phyloP scores from a whole-genome alignment of 208 protist species.

The Crithidia expoeki region DNA sequence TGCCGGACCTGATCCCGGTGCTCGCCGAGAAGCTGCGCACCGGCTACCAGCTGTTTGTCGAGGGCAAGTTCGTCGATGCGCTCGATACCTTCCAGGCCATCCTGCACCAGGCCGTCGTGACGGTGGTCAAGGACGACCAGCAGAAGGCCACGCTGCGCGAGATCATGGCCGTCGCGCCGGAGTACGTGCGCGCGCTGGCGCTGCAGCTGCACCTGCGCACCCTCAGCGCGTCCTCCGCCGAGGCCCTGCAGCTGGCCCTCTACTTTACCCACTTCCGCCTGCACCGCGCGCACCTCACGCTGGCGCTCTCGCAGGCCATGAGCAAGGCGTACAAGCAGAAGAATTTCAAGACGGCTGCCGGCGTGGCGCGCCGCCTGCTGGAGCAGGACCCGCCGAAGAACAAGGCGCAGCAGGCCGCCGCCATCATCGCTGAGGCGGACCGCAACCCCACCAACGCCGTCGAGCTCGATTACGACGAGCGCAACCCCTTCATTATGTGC shows the following conservation, averaged over 20 bases:
- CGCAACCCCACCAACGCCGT: constrained; percentile 79
- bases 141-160: constrained; percentile 55
- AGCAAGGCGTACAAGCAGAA: constrained; percentile 91
- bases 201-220: constrained; percentile 84
- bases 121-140: constrained; percentile 73
- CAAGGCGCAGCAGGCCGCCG: constrained; percentile 83
- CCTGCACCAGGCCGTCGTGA: constrained; percentile 79
- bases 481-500: constrained; percentile 97
- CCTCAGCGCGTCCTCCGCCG: constrained; percentile 42
- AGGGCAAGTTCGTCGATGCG: constrained; percentile 93
- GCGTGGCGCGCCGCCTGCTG: constrained; percentile 93
- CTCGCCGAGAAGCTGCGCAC: constrained; percentile 67
- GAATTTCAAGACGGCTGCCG: constrained; percentile 89
- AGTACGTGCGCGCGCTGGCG: constrained; percentile 76
- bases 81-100: constrained; percentile 81
- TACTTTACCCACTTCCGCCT: constrained; percentile 98
- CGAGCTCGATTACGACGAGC: constrained; percentile 94
- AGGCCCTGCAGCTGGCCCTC: constrained; percentile 93
- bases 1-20: constrained; percentile 67
- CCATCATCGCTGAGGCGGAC: constrained; percentile 92
- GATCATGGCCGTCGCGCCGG: constrained; percentile 55
- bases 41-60: constrained; percentile 88
- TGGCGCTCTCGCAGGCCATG: constrained; percentile 95
- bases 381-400: constrained; percentile 92
- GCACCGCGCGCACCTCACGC: constrained; percentile 87